phyloP scores from a whole-genome alignment of 75 land plant species.

The Pinus albicaulis region DNA sequence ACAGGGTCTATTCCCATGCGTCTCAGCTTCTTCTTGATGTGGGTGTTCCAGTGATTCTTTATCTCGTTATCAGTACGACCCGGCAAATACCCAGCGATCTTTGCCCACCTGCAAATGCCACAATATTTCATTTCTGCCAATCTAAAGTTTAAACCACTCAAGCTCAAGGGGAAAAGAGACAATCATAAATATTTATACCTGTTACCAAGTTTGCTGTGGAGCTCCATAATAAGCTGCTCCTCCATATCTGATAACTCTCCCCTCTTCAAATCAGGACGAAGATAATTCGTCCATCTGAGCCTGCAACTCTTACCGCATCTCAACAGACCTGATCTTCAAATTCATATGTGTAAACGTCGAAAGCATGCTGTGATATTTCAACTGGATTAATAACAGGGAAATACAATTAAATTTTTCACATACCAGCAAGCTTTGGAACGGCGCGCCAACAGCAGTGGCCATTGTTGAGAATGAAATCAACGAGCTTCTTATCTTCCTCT shows the following conservation, averaged over 20 bases:
- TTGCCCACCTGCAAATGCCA: constrained; percentile 5
- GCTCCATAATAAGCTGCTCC: constrained; percentile 17
- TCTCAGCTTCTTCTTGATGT: constrained; percentile 3
- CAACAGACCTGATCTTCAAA: constrained; percentile 7
- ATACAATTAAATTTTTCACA: neutral
- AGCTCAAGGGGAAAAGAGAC: neutral
- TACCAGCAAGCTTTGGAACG: constrained; percentile 82
- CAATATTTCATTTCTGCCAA: neutral
- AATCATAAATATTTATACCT: constrained; percentile 5
- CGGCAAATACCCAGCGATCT: neutral
- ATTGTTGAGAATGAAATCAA: constrained; percentile 63
- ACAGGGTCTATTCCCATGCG: constrained; percentile 11
- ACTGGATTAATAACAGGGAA: neutral
- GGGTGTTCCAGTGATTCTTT: constrained; percentile 11
- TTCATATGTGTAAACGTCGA: neutral
- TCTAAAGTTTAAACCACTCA: neutral
- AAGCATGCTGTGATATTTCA: neutral
- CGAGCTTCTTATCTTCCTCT: constrained; percentile 78
- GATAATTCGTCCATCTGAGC: constrained; percentile 25
- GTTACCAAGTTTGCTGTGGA: constrained; percentile 19
- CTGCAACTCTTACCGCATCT: constrained; percentile 29
- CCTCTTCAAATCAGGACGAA: constrained; percentile 24
- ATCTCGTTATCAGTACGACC: constrained; percentile 8
- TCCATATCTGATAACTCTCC: constrained; percentile 17
- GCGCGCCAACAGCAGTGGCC: constrained; percentile 83